These are phyloP conservation scores for Coffea canephora DNA, from an alignment of 257 asterid genomes.

Conservation along the genomic window DNA sequence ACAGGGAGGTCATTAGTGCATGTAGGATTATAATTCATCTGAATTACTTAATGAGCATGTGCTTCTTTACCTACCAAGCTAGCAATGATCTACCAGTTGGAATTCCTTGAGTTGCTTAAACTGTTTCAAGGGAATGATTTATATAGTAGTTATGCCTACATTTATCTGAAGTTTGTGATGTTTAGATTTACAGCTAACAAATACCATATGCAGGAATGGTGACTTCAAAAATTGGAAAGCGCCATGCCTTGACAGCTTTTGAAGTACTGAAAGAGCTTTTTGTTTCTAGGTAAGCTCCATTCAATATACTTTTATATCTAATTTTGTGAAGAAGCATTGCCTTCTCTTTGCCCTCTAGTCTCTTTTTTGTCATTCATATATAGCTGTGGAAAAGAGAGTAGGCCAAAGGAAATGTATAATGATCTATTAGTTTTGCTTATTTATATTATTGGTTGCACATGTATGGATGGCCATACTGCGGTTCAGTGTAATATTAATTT, in stretches of 20 bases:
- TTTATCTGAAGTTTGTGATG: neutral
- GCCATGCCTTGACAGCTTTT: slow-evolving; percentile 89
- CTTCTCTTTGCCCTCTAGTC: neutral
- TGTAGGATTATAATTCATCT: neutral
- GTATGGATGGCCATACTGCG: no score
- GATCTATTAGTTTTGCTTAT: neutral
- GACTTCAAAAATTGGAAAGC: slow-evolving; percentile 87
- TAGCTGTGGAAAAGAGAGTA: neutral
- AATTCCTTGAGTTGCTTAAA: neutral
- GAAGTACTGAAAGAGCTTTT: slow-evolving; percentile 88
- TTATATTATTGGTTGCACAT: neutral
- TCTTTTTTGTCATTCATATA: neutral
- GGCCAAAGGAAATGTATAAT: neutral
- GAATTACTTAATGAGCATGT: neutral
- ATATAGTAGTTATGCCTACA: neutral
- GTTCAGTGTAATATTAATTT: neutral
- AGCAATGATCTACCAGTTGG: neutral
- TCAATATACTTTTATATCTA: slow-evolving; percentile 5
- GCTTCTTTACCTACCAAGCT: neutral
- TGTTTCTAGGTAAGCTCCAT: slow-evolving; percentile 52
- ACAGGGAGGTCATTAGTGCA: neutral
- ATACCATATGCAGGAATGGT: slow-evolving; percentile 76
- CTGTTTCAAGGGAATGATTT: neutral
- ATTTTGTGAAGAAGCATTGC: neutral
- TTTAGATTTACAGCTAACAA: neutral